phyloP scores from a whole-genome alignment of 169 alveolate species.

The Plasmodium inui region DNA sequence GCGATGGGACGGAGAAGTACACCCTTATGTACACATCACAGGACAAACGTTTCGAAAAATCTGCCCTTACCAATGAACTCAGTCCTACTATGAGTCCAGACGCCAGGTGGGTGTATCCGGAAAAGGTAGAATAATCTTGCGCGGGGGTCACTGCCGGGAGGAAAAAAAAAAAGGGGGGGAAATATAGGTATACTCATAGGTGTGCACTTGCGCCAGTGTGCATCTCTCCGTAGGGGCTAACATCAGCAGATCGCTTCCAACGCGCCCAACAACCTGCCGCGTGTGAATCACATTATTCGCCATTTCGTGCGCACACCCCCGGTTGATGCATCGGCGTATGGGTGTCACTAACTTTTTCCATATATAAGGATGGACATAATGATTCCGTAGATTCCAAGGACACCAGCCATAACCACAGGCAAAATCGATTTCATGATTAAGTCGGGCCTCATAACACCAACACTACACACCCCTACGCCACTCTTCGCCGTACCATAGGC shows the following conservation, averaged over 20 bases:
- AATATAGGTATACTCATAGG: background rate
- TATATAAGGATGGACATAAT: conserved; percentile 93
- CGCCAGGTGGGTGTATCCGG: conserved; percentile 97
- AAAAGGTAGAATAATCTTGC: conserved; percentile 86
- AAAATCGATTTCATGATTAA: conserved; percentile 98
- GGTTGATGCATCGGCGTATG: background rate
- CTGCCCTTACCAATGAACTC: conserved; percentile 85
- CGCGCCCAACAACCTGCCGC: background rate
- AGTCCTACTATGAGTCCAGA: conserved; percentile 97
- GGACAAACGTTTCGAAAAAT: conserved; percentile 9
- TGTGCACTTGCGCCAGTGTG: background rate
- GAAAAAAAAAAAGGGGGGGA: background rate
- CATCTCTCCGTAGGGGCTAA: background rate
- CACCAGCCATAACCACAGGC: conserved; percentile 99
- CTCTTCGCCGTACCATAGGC: conserved; percentile 99
- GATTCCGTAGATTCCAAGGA: conserved; percentile 98
- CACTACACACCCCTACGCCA: conserved; percentile 99
- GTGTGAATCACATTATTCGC: too few species aligned
- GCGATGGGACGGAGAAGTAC: background rate
- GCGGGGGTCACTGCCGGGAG: conserved; percentile 67
- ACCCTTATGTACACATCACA: background rate
- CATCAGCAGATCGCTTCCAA: background rate
- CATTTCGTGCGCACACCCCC: background rate
- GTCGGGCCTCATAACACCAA: conserved; percentile 99
- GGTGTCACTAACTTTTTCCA: conserved; percentile 69